These are phyloP conservation scores for Clonostachys sp. DNA, from an alignment of 2,329 filamentous ascomycete genomes.

Conservation along the genomic window DNA sequence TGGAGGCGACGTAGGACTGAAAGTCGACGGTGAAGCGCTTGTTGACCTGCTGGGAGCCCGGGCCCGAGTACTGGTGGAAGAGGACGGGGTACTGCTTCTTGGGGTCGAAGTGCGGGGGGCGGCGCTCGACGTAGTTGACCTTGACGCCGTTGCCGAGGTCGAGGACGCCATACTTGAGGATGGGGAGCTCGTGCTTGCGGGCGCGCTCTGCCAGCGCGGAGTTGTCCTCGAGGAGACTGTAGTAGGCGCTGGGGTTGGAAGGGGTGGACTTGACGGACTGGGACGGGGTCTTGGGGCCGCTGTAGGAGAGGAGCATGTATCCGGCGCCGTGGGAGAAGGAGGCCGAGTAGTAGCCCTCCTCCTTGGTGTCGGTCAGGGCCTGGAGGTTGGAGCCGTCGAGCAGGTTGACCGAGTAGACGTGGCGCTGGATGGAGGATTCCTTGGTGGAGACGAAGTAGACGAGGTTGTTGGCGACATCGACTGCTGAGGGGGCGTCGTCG, in stretches of 20 bases:
- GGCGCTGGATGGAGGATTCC: constrained; percentile 82
- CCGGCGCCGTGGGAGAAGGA: constrained; percentile 82
- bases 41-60: constrained; percentile 83
- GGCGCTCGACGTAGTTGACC: constrained; percentile 72
- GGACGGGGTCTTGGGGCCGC: constrained; percentile 82
- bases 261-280: constrained; percentile 87
- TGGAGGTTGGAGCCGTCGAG: constrained; percentile 53
- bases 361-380: constrained; percentile 67
- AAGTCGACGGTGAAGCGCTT: constrained; percentile 84
- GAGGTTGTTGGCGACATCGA: constrained; percentile 79
- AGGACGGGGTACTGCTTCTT: constrained; percentile 88
- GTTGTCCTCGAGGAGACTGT: constrained; percentile 77
- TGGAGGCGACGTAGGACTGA: constrained; percentile 81
- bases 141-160: constrained; percentile 73
- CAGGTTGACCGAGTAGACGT: constrained; percentile 85
- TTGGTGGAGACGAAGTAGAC: constrained; percentile 91
- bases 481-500: constrained; percentile 73
- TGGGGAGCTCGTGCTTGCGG: constrained; percentile 74
- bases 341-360: constrained; percentile 73
- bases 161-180: constrained; percentile 77
- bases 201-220: constrained; percentile 62
- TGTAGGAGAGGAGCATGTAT: constrained; percentile 80
- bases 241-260: constrained; percentile 56
- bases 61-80: constrained; percentile 92
- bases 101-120: constrained; percentile 81